Conservation (phyloP, 2,329 filamentous ascomycete species). For the Ophiocordyceps camponoti-rufipedis region DNA sequence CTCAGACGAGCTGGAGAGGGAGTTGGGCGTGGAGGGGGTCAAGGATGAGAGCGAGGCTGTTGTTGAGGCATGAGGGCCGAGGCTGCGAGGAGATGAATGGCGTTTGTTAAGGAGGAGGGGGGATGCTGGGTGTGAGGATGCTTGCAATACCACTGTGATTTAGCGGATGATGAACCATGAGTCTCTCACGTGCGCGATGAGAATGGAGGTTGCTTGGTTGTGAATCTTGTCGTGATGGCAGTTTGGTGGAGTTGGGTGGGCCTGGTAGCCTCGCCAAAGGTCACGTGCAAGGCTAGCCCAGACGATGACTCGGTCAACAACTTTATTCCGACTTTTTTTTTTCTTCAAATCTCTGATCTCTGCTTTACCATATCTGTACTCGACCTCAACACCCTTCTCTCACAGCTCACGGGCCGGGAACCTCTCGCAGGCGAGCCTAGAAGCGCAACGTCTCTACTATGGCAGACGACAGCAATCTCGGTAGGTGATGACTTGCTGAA, state of each 20-base stretch:
- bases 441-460: slow-evolving; percentile 4
- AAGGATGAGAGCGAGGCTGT: slow-evolving; percentile 33
- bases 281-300: too few species aligned
- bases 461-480: slow-evolving; percentile 9
- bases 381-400: too few species aligned
- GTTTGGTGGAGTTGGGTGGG: too few species aligned
- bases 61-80: slow-evolving; percentile 18
- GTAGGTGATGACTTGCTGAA: too few species aligned
- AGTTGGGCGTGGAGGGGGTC: slow-evolving; percentile 48
- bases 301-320: too few species aligned
- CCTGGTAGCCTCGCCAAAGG: too few species aligned
- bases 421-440: slow-evolving; percentile 23
- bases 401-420: slow-evolving; percentile 29
- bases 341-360: too few species aligned
- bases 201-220: too few species aligned
- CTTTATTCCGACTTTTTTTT: too few species aligned
- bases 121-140: background rate
- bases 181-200: background rate
- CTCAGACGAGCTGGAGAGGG: slow-evolving; percentile 77
- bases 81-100: too few species aligned
- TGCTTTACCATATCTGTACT: too few species aligned
- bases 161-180: background rate
- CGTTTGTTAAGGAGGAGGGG: background rate
- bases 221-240: too few species aligned
- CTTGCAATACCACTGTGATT: background rate